These are phyloP conservation scores for Fomitopsis schrenkii DNA, from an alignment of 1,284 basidiomycete genomes.

Conservation along the genomic window DNA sequence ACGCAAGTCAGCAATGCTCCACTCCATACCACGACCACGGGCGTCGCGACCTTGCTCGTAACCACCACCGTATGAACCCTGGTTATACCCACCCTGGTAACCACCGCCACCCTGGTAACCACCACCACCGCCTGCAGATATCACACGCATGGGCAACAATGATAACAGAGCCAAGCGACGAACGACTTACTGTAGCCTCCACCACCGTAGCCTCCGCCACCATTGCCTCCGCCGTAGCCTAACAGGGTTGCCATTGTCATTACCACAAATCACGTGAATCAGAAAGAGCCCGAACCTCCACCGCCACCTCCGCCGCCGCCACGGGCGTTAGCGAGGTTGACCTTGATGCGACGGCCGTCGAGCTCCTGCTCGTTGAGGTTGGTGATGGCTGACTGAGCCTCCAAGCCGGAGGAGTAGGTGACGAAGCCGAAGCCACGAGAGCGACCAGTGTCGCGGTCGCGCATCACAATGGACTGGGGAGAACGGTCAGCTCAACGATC, in stretches of 20 bases:
- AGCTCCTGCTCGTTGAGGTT: slow-evolving; percentile 89
- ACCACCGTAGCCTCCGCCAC: slow-evolving; percentile 17
- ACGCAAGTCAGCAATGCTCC: slow-evolving; percentile 8
- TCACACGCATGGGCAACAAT: background rate
- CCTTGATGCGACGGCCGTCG: slow-evolving; percentile 90
- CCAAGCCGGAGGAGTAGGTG: slow-evolving; percentile 57
- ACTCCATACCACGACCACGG: slow-evolving; percentile 14
- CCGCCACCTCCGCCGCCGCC: slow-evolving; percentile 44
- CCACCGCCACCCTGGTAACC: slow-evolving; percentile 24
- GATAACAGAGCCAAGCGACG: background rate
- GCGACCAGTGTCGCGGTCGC: slow-evolving; percentile 94
- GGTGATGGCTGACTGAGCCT: slow-evolving; percentile 80
- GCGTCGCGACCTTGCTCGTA: slow-evolving; percentile 16
- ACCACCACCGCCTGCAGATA: slow-evolving; percentile 18
- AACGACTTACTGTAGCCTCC: slow-evolving; percentile 26
- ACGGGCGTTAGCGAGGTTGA: slow-evolving; percentile 92
- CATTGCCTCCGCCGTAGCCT: slow-evolving; percentile 19
- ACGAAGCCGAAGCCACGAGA: slow-evolving; percentile 98
- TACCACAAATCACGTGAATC: background rate
- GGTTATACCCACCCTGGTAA: slow-evolving; percentile 18
- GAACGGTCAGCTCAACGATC: slow-evolving; percentile 11
- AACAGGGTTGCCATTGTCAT: slow-evolving; percentile 21
- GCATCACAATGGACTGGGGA: slow-evolving; percentile 88
- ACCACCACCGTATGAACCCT: slow-evolving; percentile 9
- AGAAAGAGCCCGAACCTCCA: slow-evolving; percentile 15